Base-by-base conservation (phyloP, 2,329 filamentous ascomycete species). In the Fusarium caatingaense region DNA sequence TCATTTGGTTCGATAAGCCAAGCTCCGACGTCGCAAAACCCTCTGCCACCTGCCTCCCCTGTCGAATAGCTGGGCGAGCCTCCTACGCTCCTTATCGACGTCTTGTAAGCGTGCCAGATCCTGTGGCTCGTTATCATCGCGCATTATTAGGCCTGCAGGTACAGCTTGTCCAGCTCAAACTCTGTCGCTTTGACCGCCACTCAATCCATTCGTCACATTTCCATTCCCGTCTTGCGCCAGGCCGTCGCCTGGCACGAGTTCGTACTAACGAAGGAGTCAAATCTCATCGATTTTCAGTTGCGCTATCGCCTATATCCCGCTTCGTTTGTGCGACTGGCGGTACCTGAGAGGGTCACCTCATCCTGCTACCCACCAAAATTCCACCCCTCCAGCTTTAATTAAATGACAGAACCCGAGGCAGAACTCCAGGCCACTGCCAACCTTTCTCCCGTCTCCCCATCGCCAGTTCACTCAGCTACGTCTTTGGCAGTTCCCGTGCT, bases 351-450 rank as follows among this genome's bases (percentile, higher is more conserved):
- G 56, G 63, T 59, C 59, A 55, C 58, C 58, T 64, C 58, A 60
- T 49, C 46, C 64, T 60, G 41, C 69, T 66, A 56, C 61, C 49
- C 48, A 61, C 61, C 72, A 68, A 51, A 60, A 56, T 49, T 44
- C 49, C 56, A 61, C 60, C 55, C 57, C 23, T 42, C 48, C 57
- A 71, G 54, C 65, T 66, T 66, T 64, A 68, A 53, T 71, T 82
- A 77, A 62, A 86, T 87, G 84, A 80, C 80, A 76, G 81, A 83
- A 62, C 82, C 83, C 48, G 80, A 75, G 67, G 64, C 73, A 67
- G 73, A 84, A 75, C 74, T 86, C 68, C 81, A 85, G 82, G 85
- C 85, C 73, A 82, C 84, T 72, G 85, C 85, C 79, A 81, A 84
- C 77, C 79, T 88, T 60, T 86, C 82, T 49, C 85, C 85, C 15